phyloP scores from a whole-genome alignment of 2,329 filamentous ascomycete genomes.

The Ceratocystis colombiana region DNA sequence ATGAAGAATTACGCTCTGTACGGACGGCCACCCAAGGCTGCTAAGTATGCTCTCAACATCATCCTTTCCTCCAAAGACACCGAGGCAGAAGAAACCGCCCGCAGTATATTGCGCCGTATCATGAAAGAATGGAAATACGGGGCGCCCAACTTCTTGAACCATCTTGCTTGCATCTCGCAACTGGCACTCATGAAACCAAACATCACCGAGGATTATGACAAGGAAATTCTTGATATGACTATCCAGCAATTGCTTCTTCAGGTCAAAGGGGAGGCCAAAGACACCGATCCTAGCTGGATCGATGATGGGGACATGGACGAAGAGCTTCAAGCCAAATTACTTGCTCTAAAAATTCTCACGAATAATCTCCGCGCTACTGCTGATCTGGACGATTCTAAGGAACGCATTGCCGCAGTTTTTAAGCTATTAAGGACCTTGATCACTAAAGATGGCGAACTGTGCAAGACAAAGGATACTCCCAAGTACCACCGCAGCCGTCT shows the following conservation, averaged over 20 bases:
- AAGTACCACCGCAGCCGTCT: conserved; percentile 69
- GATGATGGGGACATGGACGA: conserved; percentile 60
- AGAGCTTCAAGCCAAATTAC: conserved; percentile 71
- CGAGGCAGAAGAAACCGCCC: conserved; percentile 71
- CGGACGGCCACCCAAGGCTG: conserved; percentile 68
- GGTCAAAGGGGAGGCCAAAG: conserved; percentile 49
- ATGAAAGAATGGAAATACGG: conserved; percentile 66
- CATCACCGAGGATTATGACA: conserved; percentile 61
- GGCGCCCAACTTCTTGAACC: conserved; percentile 63
- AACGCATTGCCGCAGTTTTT: conserved; percentile 58
- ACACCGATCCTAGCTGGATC: conserved; percentile 54
- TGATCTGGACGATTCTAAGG: conserved; percentile 40
- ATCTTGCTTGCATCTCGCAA: conserved; percentile 60
- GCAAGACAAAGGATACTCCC: conserved; percentile 65
- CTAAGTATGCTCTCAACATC: conserved; percentile 90
- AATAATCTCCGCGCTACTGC: conserved; percentile 63
- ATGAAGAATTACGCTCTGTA: conserved; percentile 75
- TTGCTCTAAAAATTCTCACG: conserved; percentile 74
- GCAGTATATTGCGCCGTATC: conserved; percentile 67
- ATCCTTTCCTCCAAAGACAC: conserved; percentile 64
- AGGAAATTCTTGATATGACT: conserved; percentile 68
- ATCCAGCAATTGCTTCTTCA: conserved; percentile 64
- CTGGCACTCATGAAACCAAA: conserved; percentile 65
- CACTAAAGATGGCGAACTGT: conserved; percentile 65
- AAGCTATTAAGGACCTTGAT: conserved; percentile 70